phyloP scores from a whole-genome alignment of 371 early-diverging fungal genomes.

The Mucor velutinosus region DNA sequence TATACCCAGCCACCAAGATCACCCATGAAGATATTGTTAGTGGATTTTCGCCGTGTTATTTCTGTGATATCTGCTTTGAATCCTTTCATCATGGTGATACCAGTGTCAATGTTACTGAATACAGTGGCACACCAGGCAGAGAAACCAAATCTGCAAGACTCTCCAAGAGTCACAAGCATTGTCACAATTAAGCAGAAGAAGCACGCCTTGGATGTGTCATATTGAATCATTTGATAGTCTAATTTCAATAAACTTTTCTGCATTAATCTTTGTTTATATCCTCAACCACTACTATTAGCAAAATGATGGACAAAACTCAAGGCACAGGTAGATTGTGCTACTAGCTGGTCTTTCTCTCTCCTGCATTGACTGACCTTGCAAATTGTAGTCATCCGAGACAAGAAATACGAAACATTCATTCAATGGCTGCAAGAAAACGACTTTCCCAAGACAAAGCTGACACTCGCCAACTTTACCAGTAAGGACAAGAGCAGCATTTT shows the following conservation, averaged over 20 bases:
- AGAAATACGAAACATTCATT: constrained; percentile 51
- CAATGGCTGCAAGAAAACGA: constrained; percentile 51
- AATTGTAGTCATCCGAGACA: constrained; percentile 46
- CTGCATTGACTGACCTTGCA: too few species aligned
- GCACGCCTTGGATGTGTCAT: neutral
- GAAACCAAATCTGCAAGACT: neutral
- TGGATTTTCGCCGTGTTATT: constrained; percentile 76
- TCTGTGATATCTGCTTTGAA: constrained; percentile 74
- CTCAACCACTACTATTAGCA: neutral
- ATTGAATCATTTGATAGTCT: too few species aligned
- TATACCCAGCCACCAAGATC: constrained; percentile 61
- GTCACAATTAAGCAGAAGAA: neutral
- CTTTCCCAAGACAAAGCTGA: constrained; percentile 59
- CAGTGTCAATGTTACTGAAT: neutral
- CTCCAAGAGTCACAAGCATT: neutral
- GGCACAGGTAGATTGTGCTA: constrained; percentile 18
- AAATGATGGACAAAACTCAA: constrained; percentile 15
- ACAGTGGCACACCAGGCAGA: constrained; percentile 17
- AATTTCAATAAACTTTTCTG: too few species aligned
- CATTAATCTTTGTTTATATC: too few species aligned
- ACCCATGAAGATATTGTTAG: constrained; percentile 71
- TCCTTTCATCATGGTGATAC: constrained; percentile 56
- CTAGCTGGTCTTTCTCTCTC: too few species aligned
- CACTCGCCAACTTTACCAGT: constrained; percentile 61
- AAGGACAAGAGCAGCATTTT: constrained; percentile 8